Evolutionary conservation across 768 basidiomycete species (phyloP).

Genomic region (Cantharellus anzutake): DNA sequence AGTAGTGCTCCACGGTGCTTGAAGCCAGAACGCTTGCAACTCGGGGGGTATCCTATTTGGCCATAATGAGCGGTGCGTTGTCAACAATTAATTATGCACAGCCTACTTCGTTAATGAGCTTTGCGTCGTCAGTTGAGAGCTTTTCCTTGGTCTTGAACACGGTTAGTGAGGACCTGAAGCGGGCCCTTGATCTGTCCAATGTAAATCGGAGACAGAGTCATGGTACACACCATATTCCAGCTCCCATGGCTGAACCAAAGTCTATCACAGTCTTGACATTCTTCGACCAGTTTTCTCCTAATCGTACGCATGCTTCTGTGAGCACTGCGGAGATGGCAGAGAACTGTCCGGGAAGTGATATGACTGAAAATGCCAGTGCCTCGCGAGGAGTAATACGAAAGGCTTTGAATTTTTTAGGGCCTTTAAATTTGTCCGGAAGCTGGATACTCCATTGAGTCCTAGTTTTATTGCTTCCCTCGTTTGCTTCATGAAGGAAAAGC

Average conservation of each 20-base stretch:
- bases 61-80: too few species aligned
- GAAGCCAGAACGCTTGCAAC: not conserved
- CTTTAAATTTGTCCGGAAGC: not conserved
- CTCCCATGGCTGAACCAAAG: conserved; percentile 72
- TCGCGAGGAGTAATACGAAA: conserved; percentile 45
- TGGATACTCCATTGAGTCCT: conserved; percentile 18
- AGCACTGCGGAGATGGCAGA: conserved; percentile 63
- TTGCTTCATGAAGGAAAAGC: conserved; percentile 30
- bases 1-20: conserved; percentile 39
- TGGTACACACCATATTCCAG: conserved; percentile 53
- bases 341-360: conserved; percentile 76
- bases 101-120: too few species aligned
- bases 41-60: too few species aligned
- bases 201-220: not conserved
- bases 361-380: conserved; percentile 66
- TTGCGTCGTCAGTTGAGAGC: too few species aligned
- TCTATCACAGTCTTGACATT: conserved; percentile 46
- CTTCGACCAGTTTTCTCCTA: conserved; percentile 35
- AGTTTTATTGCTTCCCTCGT: conserved; percentile 20
- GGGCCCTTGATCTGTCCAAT: conserved; percentile 34
- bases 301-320: conserved; percentile 38
- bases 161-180: conserved; percentile 23
- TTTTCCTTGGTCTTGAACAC: conserved; percentile 10
- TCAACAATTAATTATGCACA: too few species aligned
- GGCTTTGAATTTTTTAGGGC: conserved; percentile 41